These are phyloP conservation scores for Fraxinus floribunda DNA, from an alignment of 305 asterid species.

Conservation along the genomic window DNA sequence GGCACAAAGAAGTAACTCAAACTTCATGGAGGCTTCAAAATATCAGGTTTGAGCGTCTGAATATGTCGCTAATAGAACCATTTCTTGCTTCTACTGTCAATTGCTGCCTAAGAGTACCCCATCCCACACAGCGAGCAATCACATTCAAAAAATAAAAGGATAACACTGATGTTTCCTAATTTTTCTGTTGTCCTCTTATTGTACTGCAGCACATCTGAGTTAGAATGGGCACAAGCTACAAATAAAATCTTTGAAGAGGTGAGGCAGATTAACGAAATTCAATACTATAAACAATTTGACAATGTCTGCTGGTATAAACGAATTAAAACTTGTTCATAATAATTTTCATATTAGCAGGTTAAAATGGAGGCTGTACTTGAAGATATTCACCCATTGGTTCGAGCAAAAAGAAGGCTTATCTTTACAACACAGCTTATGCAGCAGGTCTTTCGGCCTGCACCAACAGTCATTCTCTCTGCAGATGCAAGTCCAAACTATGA, in stretches of 20 bases:
- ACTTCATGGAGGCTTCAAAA: slow-evolving; percentile 33
- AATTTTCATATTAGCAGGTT: slow-evolving; percentile 35
- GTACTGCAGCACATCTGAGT: slow-evolving; percentile 44
- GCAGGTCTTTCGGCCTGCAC: slow-evolving; percentile 58
- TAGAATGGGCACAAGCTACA: slow-evolving; percentile 57
- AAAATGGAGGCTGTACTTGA: slow-evolving; percentile 42
- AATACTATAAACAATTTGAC: not conserved
- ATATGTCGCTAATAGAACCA: not conserved
- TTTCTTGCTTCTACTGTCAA: not conserved
- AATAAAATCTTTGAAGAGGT: slow-evolving; percentile 57
- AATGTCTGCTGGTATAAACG: not conserved
- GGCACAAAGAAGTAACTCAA: slow-evolving; percentile 58
- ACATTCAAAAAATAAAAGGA: not conserved
- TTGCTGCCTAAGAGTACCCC: not conserved
- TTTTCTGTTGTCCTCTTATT: slow-evolving; percentile 20
- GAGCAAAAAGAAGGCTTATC: slow-evolving; percentile 62
- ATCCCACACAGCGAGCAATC: not conserved
- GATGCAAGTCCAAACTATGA: slow-evolving; percentile 47
- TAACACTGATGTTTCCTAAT: slow-evolving; percentile 7
- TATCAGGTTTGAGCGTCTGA: slow-evolving; percentile 40
- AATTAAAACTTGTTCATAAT: slow-evolving; percentile 11
- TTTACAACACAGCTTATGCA: slow-evolving; percentile 61
- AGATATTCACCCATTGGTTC: slow-evolving; percentile 35
- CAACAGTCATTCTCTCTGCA: slow-evolving; percentile 45
- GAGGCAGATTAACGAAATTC: slow-evolving; percentile 22